phyloP scores from a whole-genome alignment of 2,329 filamentous ascomycete genomes.

The Alternaria brassicae region DNA sequence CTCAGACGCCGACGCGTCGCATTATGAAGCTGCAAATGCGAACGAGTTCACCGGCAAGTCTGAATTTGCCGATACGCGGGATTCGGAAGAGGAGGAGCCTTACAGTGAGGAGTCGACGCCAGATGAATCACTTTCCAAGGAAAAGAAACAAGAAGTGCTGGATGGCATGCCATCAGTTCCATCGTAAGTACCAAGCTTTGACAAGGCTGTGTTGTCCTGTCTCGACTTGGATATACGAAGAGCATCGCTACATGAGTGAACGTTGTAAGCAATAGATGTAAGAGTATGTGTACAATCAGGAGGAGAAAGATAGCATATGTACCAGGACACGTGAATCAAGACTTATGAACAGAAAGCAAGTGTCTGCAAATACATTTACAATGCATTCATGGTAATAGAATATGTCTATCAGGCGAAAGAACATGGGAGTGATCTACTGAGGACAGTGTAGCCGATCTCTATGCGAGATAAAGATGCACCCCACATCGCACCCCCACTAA shows the following conservation, averaged over 20 bases:
- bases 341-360: neutral
- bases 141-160: slow-evolving; percentile 9
- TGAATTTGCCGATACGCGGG: neutral
- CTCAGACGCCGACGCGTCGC: slow-evolving; percentile 15
- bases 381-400: neutral
- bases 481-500: slow-evolving; percentile 1
- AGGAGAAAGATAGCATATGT: neutral
- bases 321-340: neutral
- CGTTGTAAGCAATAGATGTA: neutral
- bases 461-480: neutral
- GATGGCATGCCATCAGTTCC: slow-evolving; percentile 9
- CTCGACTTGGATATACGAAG: neutral
- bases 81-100: neutral
- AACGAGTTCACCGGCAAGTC: neutral
- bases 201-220: neutral
- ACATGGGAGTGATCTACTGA: neutral
- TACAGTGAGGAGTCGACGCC: neutral
- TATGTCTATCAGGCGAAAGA: neutral
- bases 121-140: slow-evolving; percentile 3
- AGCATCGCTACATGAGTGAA: neutral
- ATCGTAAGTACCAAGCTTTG: neutral
- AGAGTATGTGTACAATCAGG: slow-evolving; percentile 1
- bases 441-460: neutral
- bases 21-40: neutral
- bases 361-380: neutral